Evolutionary conservation across 768 basidiomycete genomes (phyloP), one percentile per base, ranked within the genome.

Genomic region (Cyathus striatus): DNA sequence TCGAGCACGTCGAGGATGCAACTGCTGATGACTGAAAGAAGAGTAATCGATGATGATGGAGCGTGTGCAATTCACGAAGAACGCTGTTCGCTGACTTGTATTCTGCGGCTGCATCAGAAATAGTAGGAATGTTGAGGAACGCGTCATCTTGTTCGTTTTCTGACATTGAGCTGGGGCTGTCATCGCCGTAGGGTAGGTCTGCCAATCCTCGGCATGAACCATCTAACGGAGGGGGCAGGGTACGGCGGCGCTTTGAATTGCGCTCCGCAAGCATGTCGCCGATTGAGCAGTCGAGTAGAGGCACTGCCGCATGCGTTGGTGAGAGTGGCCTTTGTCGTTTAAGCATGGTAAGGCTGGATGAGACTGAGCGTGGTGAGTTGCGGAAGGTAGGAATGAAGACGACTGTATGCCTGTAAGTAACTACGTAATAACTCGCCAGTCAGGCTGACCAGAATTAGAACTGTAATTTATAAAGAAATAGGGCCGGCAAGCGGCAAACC

Each of bases 61-160:
- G 69, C 27, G 78, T 69, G 51, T 90, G 87, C 40, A 89, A 57
- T 52, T 88, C 79, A 44, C 83, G 79, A 26, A 90, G 75, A 49
- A 86, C 63, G 37, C 51, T 73, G 60, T 90, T 90, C 43, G 76
- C 66, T 23, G 68, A 63, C 55, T 74, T 73, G 64, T 90, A 90
- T 48, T 74, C 63, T 52, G 63, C 53, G 40, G 52, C 39, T 38
- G 58, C 59, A 9, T 21, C 13, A 10, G 24, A 9, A 14, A 22
- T 10, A 40, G 18, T 12, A 7, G 33, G 18, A 6, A 18, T 33
- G 33, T 22, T 16, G 12, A 23, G 32, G 13, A n/a, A 10, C 6
- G 9, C 10, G 7, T 35, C 18, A 14, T 17, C 9, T 10, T 54
- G 47, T 30, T 56, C 51, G 13, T 46, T 40, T 9, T 51, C 41